A percentile compares a stretch with the other conserved stretches of the same genome.
These are phyloP conservation scores for Trichoderma sp. DNA, from an alignment of 2,329 filamentous ascomycete genomes.

Conservation along the genomic window DNA sequence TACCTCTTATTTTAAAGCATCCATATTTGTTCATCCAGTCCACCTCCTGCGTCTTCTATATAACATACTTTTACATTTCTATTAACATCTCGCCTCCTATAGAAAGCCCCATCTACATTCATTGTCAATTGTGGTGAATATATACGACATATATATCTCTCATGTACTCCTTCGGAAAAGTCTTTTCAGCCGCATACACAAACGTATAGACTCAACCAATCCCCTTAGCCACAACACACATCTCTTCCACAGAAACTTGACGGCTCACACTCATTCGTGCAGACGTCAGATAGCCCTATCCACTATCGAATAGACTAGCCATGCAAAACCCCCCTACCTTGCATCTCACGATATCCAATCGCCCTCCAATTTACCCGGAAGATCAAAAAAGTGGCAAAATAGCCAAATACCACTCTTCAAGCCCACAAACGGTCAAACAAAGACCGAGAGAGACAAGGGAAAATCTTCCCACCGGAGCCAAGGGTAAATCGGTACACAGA, in stretches of 20 bases:
- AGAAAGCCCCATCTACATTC: background rate
- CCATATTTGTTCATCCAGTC: background rate
- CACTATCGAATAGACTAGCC: background rate
- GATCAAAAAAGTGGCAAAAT: conserved; percentile 12
- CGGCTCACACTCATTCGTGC: background rate
- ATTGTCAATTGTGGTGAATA: background rate
- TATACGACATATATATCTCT: background rate
- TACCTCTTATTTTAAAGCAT: background rate
- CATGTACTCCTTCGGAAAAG: background rate
- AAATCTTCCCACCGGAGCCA: background rate
- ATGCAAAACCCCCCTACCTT: background rate
- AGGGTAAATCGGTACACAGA: background rate
- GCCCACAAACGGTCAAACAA: background rate
- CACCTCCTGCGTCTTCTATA: background rate
- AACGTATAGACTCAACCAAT: background rate
- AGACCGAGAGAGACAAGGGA: background rate
- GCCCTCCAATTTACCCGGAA: background rate
- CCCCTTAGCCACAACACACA: background rate
- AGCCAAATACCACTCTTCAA: background rate
- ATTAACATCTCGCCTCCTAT: background rate
- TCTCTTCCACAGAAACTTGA: background rate
- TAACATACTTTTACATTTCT: accelerated
- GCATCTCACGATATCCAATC: background rate
- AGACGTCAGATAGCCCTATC: background rate
- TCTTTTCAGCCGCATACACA: background rate